These are phyloP conservation scores for Penicillium sp. DNA, from an alignment of 2,329 filamentous ascomycete species.

Conservation along the genomic window DNA sequence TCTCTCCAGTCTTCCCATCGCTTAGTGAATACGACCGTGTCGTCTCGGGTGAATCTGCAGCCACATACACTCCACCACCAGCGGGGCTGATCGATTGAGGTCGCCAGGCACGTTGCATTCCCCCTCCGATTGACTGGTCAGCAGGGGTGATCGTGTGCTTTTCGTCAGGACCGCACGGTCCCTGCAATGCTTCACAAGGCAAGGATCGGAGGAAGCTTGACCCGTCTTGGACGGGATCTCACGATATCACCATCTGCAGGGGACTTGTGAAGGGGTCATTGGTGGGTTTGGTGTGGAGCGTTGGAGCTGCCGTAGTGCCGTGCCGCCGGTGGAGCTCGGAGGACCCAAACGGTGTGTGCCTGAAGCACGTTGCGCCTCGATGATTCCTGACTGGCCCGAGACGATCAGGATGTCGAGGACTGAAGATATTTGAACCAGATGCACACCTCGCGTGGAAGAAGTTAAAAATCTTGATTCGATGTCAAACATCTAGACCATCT, in stretches of 20 bases:
- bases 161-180: background rate
- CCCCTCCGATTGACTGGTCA: conserved; percentile 12
- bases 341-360: background rate
- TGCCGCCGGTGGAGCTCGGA: too few relatives aligned
- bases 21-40: background rate
- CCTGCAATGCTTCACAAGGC: background rate
- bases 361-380: conserved; percentile 8
- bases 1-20: conserved; percentile 1
- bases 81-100: background rate
- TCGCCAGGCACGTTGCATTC: background rate
- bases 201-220: conserved; percentile 2
- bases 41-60: background rate
- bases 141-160: background rate
- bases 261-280: background rate
- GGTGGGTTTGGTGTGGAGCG: background rate
- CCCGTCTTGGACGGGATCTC: background rate
- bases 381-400: conserved; percentile 7
- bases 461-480: too few relatives aligned
- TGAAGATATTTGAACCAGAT: too few relatives aligned
- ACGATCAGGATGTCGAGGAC: too few relatives aligned
- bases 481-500: too few relatives aligned
- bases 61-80: background rate
- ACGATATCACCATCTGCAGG: too few relatives aligned
- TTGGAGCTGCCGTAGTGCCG: background rate
- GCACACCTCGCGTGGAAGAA: too few relatives aligned